phyloP scores from a whole-genome alignment of 495 filamentous ascomycete species.

The Thozetella sp. region DNA sequence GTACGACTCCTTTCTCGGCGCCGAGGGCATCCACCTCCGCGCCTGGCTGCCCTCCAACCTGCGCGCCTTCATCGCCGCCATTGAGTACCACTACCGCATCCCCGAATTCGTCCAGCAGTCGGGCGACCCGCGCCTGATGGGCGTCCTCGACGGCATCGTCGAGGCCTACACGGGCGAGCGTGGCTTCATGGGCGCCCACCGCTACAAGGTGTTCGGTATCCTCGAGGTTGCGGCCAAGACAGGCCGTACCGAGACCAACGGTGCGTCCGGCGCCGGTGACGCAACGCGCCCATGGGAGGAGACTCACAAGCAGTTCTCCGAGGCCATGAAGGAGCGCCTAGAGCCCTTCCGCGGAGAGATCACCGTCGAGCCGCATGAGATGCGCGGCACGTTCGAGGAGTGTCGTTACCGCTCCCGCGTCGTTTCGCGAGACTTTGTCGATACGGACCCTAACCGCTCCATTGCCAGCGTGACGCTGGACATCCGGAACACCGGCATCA shows the following conservation, averaged over 20 bases:
- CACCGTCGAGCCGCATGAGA: conserved; percentile 45
- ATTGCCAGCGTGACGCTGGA: conserved; percentile 48
- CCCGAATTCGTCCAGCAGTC: conserved; percentile 48
- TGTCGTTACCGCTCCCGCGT: conserved; percentile 46
- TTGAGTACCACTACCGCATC: conserved; percentile 50
- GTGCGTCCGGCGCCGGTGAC: conserved; percentile 41
- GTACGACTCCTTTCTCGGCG: conserved; percentile 50
- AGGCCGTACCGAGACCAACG: conserved; percentile 51
- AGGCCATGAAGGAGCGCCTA: conserved; percentile 54
- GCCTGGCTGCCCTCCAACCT: conserved; percentile 51
- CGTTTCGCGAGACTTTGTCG: conserved; percentile 38
- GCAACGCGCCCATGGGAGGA: conserved; percentile 46
- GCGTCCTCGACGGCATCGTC: conserved; percentile 49
- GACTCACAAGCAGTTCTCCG: conserved; percentile 49
- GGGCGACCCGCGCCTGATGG: conserved; percentile 42
- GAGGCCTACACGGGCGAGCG: conserved; percentile 51
- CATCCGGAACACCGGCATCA: conserved; percentile 47
- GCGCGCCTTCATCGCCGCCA: conserved; percentile 51
- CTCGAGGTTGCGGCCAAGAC: conserved; percentile 53
- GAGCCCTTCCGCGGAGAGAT: conserved; percentile 43
- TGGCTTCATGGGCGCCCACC: conserved; percentile 55
- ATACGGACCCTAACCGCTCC: conserved; percentile 39
- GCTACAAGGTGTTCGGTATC: conserved; percentile 56
- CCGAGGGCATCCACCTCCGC: conserved; percentile 47
- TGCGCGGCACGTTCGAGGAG: conserved; percentile 53